phyloP scores from a whole-genome alignment of 164 flowering plant genomes.

The Santalum album region DNA sequence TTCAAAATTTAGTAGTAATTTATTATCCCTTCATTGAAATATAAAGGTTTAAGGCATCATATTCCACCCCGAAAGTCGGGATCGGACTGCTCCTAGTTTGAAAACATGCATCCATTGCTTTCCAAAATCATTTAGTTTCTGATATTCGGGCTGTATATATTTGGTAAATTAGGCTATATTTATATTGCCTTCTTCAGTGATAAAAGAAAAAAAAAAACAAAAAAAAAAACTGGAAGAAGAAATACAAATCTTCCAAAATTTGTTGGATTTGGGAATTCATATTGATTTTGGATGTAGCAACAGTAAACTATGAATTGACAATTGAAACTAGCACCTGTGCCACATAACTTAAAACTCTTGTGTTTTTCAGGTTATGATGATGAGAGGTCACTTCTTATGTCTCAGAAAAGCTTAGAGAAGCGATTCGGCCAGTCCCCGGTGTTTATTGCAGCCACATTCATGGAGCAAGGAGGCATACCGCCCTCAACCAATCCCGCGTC shows the following conservation, averaged over 20 bases:
- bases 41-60: no score
- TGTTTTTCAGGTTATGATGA: constrained; percentile 75
- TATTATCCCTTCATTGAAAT: background rate
- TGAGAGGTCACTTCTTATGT: constrained; percentile 89
- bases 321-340: background rate
- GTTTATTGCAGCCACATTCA: constrained; percentile 90
- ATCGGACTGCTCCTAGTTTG: no score
- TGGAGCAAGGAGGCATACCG: constrained; percentile 96
- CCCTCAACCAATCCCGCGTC: constrained; percentile 89
- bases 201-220: no score
- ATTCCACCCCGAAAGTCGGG: no score
- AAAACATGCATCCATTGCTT: no score
- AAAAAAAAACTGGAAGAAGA: no score
- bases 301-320: background rate
- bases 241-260: background rate
- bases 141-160: background rate
- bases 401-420: constrained; percentile 93
- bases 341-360: background rate
- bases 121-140: no score
- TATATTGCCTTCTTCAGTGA: no score
- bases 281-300: background rate
- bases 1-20: background rate
- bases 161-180: background rate
- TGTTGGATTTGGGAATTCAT: background rate
- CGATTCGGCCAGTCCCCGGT: constrained; percentile 96